These are phyloP conservation scores for Cyathus striatus DNA, from an alignment of 768 basidiomycete species.

Conservation along the genomic window DNA sequence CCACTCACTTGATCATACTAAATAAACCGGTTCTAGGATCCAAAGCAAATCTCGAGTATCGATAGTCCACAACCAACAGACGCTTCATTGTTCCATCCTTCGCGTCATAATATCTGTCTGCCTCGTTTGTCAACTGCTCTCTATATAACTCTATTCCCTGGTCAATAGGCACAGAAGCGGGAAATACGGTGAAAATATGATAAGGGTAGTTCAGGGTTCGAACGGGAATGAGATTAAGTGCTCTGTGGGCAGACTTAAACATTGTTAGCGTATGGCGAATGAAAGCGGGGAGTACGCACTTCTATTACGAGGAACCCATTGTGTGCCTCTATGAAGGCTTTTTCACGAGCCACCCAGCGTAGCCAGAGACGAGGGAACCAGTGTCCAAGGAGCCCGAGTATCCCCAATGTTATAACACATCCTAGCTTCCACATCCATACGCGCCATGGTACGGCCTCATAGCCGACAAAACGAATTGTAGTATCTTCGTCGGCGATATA, in stretches of 20 bases:
- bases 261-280: constrained; percentile 8
- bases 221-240: constrained; percentile 73
- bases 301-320: constrained; percentile 85
- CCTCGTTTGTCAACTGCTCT: constrained; percentile 10
- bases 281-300: constrained; percentile 41
- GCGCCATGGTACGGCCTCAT: constrained; percentile 61
- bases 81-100: constrained; percentile 35
- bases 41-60: constrained; percentile 86
- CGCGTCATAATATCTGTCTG: constrained; percentile 22
- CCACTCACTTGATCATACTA: constrained; percentile 65
- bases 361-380: constrained; percentile 96
- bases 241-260: constrained; percentile 76
- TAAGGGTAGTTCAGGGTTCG: constrained; percentile 70
- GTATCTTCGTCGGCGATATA: constrained; percentile 88
- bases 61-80: constrained; percentile 79
- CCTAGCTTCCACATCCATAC: constrained; percentile 65
- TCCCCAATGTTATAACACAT: constrained; percentile 66
- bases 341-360: constrained; percentile 78
- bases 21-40: constrained; percentile 84
- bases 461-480: constrained; percentile 83
- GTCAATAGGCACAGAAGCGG: constrained; percentile 24
- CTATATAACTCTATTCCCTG: constrained; percentile 17
- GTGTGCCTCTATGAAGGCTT: constrained; percentile 67
- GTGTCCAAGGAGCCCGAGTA: constrained; percentile 76
- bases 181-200: constrained; percentile 76